Evolutionary conservation across 139 green algal species (phyloP), one percentile per base, ranked within the genome.

Genomic region (Chlamydomonas sp.): DNA sequence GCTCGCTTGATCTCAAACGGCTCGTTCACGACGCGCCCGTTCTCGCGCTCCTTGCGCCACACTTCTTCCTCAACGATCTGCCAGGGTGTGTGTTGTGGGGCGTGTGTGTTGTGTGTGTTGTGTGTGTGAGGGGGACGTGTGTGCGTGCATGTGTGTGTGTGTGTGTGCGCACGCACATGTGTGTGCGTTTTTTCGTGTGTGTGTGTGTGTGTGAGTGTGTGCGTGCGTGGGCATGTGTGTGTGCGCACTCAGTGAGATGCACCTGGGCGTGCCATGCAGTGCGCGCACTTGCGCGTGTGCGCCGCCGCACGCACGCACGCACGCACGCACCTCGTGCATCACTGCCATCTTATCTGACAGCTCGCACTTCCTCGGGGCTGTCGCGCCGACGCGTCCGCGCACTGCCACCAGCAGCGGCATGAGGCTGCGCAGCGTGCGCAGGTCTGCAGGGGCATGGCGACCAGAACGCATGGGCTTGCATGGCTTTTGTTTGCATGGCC

Each of bases 361-460:
- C 48, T 86, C 76, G 43, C 81, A 86, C 26, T 72, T 66, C 58
- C 71, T 72, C 1, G 77, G 72, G 26, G 64, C 38, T 8, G 38
- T 36, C 13, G 67, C 75, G n/a, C 54, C 69, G 0, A 83, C 67
- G 1, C 77, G 69, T 8, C 81, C 81, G 10, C 81, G 78, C 31
- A 82, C 65, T 5, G 81, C 77, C 28, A 86, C 81, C 29, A 86
- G 66, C 35, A 74, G 43, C 0, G 80, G 80, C 49, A 86, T 65
- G 22, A 79, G 13, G 16, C 31, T 35, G 31, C 75, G 66, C 4
- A 82, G 35, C 37, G 62, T 74, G 6, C 29, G 22, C 13, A 69
- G 31, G 35, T 79, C 76, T 83, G 72, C 36, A 67, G 10, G 16
- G 16, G 30, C 16, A 20, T 54, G 43, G 43, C 16, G 43, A 20